Evolutionary conservation across 805 yeast species (phyloP), one percentile per base, ranked within the genome.

Genomic region (Metschnikowia picachoensis): DNA sequence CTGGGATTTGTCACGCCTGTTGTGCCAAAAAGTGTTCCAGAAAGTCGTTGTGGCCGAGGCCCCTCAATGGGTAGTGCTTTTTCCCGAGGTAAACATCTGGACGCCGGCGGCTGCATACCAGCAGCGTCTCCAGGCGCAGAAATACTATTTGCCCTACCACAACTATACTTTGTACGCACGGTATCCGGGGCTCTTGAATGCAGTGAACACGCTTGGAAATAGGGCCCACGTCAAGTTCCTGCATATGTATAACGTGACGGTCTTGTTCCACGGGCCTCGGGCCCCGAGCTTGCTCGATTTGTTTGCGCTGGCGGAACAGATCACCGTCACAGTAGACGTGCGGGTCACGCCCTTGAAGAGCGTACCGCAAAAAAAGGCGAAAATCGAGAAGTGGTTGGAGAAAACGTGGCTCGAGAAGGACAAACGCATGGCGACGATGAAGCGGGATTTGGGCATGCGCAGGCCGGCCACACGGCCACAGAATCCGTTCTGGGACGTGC

Each of bases 41-140:
- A 56, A 61, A 16, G 56, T 74, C 16, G 29, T 70, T 4, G 55
- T 51, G n/a, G 70, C 72, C 27, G 72, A 62, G 31, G 59, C 55
- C n/a, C 70, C 68, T 27, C 76, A 78, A 53, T 82, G 95, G 87
- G 55, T 89, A 0, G 80, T 83, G 0, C 52, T 87, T 8, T 90
- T 90, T 53, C 97, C 97, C 0, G 97, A 91, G 63, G 96, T 87
- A 4, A 86, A 85, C 57, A 78, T 85, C 8, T 77, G 79, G 62
- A 77, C 82, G 0, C 68, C 75, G 10, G 75, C 75, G 32, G 72
- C 73, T 37, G 60, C 68, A 38, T 52, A 61, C 56, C 42, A 76
- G 35, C 95, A 89, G 50, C 68, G 73, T 34, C 71, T 74, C 29
- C 72, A 81, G 49, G 73, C 83, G 39, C 76, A 75, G 35, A 73